Base-by-base conservation (phyloP, 1,284 basidiomycete species). In the Earliella scabrosa region DNA sequence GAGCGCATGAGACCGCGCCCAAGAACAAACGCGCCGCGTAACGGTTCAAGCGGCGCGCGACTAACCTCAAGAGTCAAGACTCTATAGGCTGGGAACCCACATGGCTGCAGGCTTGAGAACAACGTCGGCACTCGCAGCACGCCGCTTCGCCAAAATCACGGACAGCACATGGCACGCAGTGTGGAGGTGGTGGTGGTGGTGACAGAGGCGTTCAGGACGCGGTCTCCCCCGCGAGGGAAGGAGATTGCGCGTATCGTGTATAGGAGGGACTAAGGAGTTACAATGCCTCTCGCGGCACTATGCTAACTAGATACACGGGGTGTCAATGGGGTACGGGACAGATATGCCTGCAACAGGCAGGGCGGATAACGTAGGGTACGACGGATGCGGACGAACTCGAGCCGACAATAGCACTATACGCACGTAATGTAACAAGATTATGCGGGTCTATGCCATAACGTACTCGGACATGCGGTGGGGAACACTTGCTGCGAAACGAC, bases 341-440 rank as follows among this genome's bases (percentile, higher is more conserved):
- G 46, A 47, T 36, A 47, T 11, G 35, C 35, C 32, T 34, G 46
- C 46, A 21, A 23, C 23, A 13, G 46, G 34, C 32, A 34, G 36
- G 36, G 34, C 20, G 23, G 45, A 59, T 59, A 59, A 63, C 55
- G 61, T 56, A 59, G 60, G 43, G 57, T 52, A 49, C 55, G 43
- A 18, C n/a, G 21, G 34, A 46, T 46, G 32, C 45, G 45, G 48
- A 56, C 52, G 54, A 36, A 50, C 23, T 48, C 20, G 29, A 40
- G 38, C 35, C 36, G 41, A 21, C 29, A 35, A 45, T 54, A 36
- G 40, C 40, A 53, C 50, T 55, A 59, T 57, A 63, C 45, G 61
- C 58, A 40, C 47, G 58, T 63, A 63, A 56, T 38, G 56, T 60
- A 60, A 39, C 36, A 35, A 23, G 27, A 63, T 60, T 63, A 63